phyloP scores from a whole-genome alignment of 2,329 filamentous ascomycete species.

The Diaporthe ilicicola region DNA sequence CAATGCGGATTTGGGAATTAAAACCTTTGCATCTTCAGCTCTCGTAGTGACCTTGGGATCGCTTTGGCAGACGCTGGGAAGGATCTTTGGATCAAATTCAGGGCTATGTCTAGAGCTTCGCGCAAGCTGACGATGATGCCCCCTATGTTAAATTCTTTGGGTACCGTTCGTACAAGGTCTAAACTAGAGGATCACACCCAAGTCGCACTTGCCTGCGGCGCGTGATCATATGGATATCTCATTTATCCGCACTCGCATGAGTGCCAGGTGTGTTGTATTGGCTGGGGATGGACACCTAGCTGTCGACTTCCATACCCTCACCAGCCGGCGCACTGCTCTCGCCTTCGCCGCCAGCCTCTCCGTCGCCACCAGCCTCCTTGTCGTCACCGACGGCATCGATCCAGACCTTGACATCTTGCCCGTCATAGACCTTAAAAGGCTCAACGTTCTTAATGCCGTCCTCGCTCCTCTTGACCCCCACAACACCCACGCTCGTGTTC shows the following conservation, averaged over 20 bases:
- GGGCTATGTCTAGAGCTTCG: background rate
- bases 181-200: slow-evolving; percentile 29
- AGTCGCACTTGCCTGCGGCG: background rate
- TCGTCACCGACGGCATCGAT: slow-evolving; percentile 76
- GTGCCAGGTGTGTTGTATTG: background rate
- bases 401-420: slow-evolving; percentile 84
- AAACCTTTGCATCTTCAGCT: background rate
- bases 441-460: slow-evolving; percentile 69
- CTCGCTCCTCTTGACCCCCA: slow-evolving; percentile 66
- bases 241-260: slow-evolving; percentile 1
- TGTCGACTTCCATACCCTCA: slow-evolving; percentile 57
- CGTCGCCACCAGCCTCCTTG: slow-evolving; percentile 55
- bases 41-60: no score
- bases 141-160: slow-evolving; percentile 2
- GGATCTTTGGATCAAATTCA: background rate
- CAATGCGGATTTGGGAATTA: background rate
- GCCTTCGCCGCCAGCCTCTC: slow-evolving; percentile 50
- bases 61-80: background rate
- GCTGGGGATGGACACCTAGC: slow-evolving; percentile 31
- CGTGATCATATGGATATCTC: background rate
- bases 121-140: background rate
- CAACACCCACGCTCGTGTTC: slow-evolving; percentile 91
- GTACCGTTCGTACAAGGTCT: slow-evolving; percentile 29
- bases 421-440: slow-evolving; percentile 90
- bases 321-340: slow-evolving; percentile 39